Evolutionary conservation across 495 filamentous ascomycete genomes (phyloP).

Genomic region (Podospora comata): DNA sequence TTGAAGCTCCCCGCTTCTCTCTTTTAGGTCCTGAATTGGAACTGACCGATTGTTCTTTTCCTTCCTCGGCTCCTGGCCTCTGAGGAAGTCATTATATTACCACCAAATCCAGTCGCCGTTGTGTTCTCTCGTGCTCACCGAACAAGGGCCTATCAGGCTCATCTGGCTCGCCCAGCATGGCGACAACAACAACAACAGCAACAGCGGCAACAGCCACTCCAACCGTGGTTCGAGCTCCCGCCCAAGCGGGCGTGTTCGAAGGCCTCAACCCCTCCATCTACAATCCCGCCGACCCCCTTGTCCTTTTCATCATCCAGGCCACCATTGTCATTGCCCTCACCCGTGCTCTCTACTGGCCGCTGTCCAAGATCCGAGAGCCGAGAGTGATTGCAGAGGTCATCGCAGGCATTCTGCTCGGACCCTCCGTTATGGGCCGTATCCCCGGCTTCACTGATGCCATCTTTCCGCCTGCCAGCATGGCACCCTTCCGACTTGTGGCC

Average conservation of each 20-base stretch:
- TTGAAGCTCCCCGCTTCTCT: background rate
- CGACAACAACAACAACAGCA: slow-evolving; percentile 6
- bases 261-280: slow-evolving; percentile 69
- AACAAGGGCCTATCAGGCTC: background rate
- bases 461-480: slow-evolving; percentile 69
- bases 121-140: background rate
- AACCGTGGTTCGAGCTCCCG: slow-evolving; percentile 12
- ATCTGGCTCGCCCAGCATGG: background rate
- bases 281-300: slow-evolving; percentile 76
- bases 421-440: slow-evolving; percentile 75
- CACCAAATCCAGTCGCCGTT: background rate
- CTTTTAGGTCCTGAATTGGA: background rate
- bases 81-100: background rate
- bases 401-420: slow-evolving; percentile 81
- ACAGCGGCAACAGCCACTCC: slow-evolving; percentile 11
- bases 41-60: background rate
- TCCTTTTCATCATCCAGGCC: slow-evolving; percentile 90
- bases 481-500: slow-evolving; percentile 69
- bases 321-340: slow-evolving; percentile 83
- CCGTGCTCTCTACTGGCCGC: slow-evolving; percentile 65
- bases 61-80: background rate
- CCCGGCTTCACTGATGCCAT: slow-evolving; percentile 72
- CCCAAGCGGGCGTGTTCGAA: slow-evolving; percentile 26
- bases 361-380: slow-evolving; percentile 81
- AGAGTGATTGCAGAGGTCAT: slow-evolving; percentile 93